phyloP scores from a whole-genome alignment of 2,329 filamentous ascomycete genomes.

The Fonsecaea erecta region DNA sequence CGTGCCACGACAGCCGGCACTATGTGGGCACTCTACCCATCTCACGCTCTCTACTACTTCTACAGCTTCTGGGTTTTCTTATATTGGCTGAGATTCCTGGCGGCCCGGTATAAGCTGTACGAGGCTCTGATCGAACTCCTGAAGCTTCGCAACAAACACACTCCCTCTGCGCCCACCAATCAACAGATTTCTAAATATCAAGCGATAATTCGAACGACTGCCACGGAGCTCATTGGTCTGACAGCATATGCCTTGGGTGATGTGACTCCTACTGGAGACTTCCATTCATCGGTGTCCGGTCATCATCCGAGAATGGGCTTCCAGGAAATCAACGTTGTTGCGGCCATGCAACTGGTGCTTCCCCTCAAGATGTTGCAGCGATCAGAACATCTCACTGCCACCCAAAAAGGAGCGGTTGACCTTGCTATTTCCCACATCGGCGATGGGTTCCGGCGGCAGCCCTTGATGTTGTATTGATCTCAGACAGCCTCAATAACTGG shows the following conservation, averaged over 20 bases:
- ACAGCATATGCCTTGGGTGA: slow-evolving; percentile 37
- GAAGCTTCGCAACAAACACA: slow-evolving; percentile 13
- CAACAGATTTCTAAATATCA: slow-evolving; percentile 29
- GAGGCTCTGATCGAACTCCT: slow-evolving; percentile 34
- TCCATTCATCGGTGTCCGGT: slow-evolving; percentile 30
- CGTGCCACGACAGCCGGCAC: slow-evolving; percentile 26
- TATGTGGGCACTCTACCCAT: slow-evolving; percentile 36
- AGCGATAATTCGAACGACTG: slow-evolving; percentile 27
- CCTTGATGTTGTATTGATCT: slow-evolving; percentile 12
- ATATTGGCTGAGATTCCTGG: slow-evolving; percentile 35
- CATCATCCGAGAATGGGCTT: slow-evolving; percentile 23
- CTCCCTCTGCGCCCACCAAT: background rate
- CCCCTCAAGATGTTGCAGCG: slow-evolving; percentile 36
- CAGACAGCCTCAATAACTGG: background rate
- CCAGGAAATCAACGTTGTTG: slow-evolving; percentile 36
- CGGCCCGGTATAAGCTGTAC: slow-evolving; percentile 38
- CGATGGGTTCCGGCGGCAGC: slow-evolving; percentile 37
- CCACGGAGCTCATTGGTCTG: slow-evolving; percentile 33
- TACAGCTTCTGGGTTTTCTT: slow-evolving; percentile 37
- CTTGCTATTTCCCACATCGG: slow-evolving; percentile 37
- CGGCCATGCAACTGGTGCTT: slow-evolving; percentile 37
- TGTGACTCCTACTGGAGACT: slow-evolving; percentile 30
- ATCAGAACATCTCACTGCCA: slow-evolving; percentile 31
- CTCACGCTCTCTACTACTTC: slow-evolving; percentile 33
- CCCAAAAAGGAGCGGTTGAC: slow-evolving; percentile 36